These are phyloP conservation scores for Priceomyces castillae DNA, from an alignment of 805 yeast species.

Conservation along the genomic window DNA sequence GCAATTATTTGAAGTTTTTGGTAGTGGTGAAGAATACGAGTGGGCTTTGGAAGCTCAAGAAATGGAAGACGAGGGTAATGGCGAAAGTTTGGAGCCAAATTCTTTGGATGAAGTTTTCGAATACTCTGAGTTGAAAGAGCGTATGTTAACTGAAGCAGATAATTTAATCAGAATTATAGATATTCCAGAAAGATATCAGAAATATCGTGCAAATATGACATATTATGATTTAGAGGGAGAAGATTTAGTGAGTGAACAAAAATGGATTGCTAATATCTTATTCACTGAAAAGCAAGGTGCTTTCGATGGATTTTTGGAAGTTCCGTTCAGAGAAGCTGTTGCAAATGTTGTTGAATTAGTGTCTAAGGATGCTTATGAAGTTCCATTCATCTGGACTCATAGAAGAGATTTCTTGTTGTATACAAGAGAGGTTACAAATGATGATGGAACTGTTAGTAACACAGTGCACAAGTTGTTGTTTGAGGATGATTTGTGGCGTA, in stretches of 20 bases:
- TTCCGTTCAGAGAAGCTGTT: slow-evolving; percentile 67
- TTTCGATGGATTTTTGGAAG: slow-evolving; percentile 36
- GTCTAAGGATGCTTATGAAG: slow-evolving; percentile 77
- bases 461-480: slow-evolving; percentile 52
- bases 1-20: slow-evolving; percentile 92
- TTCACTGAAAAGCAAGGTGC: slow-evolving; percentile 52
- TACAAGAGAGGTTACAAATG: slow-evolving; percentile 45
- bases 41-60: slow-evolving; percentile 96
- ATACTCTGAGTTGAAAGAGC: slow-evolving; percentile 85
- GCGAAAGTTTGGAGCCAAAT: slow-evolving; percentile 53
- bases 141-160: slow-evolving; percentile 89
- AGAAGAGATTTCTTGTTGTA: slow-evolving; percentile 82
- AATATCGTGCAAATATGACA: slow-evolving; percentile 62
- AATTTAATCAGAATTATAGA: slow-evolving; percentile 83
- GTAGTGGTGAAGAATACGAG: slow-evolving; percentile 95
- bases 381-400: slow-evolving; percentile 93
- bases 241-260: slow-evolving; percentile 69
- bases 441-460: slow-evolving; percentile 33
- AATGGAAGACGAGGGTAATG: slow-evolving; percentile 52
- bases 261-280: slow-evolving; percentile 74
- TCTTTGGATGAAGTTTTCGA: slow-evolving; percentile 89
- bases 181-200: slow-evolving; percentile 89
- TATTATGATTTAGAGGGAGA: slow-evolving; percentile 65
- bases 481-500: slow-evolving; percentile 91
- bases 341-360: slow-evolving; percentile 68